Conservation (phyloP, 1,284 basidiomycete species). For the Caloboletus firmus region DNA sequence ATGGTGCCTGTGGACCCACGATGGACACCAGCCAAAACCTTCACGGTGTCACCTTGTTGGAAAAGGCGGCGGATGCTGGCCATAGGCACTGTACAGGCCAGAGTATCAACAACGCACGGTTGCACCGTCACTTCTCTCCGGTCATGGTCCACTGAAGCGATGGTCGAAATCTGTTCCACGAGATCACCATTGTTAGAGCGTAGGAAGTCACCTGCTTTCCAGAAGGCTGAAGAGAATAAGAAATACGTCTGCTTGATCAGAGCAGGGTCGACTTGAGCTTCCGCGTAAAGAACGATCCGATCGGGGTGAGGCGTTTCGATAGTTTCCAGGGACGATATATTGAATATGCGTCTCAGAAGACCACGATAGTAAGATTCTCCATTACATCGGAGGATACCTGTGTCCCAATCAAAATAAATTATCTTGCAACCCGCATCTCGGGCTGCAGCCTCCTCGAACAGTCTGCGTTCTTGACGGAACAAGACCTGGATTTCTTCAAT, state of each 20-base stretch:
- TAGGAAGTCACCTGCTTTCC: background rate
- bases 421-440: too few relatives aligned
- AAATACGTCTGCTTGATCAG: background rate
- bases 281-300: background rate
- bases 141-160: background rate
- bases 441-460: too few relatives aligned
- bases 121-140: background rate
- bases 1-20: background rate
- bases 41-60: background rate
- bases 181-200: background rate
- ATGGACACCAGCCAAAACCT: background rate
- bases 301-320: slow-evolving; percentile 1
- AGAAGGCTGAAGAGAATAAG: background rate
- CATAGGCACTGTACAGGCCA: background rate
- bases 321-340: background rate
- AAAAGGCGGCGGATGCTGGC: background rate
- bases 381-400: background rate
- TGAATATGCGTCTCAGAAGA: background rate
- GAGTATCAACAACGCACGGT: background rate
- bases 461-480: too few relatives aligned
- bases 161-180: background rate
- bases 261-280: background rate
- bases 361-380: background rate
- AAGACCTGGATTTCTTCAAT: too few relatives aligned
- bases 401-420: too few relatives aligned